Percentiles rank a stretch among this genome's conserved stretches.
These are phyloP conservation scores for Voacanga thouarsii DNA, from an alignment of 257 asterid species.

Conservation along the genomic window DNA sequence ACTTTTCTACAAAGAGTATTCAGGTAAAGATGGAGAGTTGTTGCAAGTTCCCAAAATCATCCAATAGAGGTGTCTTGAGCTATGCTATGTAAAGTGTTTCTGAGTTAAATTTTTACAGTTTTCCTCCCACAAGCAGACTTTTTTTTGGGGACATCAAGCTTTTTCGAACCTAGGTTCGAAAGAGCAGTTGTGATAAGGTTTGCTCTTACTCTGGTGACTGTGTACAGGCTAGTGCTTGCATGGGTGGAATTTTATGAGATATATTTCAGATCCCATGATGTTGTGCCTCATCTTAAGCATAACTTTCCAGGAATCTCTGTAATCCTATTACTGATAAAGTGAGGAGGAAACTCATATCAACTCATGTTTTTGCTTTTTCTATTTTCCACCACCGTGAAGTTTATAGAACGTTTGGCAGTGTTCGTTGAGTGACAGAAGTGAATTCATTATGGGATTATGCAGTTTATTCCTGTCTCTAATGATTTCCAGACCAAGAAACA, in stretches of 20 bases:
- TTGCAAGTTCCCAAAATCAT: not conserved
- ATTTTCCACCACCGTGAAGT: not conserved
- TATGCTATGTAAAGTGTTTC: not conserved
- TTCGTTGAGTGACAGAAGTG: not conserved
- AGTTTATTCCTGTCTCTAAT: not conserved
- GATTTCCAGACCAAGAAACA: not conserved
- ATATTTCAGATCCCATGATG: not conserved
- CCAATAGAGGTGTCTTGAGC: not conserved
- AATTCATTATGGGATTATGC: not conserved
- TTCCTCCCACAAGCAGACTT: not conserved
- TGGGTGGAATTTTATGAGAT: not conserved
- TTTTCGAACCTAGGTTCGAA: not conserved
- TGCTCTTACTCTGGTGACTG: not conserved
- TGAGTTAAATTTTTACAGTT: not conserved
- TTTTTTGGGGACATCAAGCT: not conserved
- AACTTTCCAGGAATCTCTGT: not conserved
- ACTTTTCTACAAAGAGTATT: not conserved
- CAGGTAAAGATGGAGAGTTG: not conserved
- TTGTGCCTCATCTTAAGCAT: not conserved
- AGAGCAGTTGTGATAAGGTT: not conserved
- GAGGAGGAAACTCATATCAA: not conserved
- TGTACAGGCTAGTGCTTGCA: not conserved
- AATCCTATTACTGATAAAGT: not conserved
- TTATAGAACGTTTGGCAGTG: not conserved
- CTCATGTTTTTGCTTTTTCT: not conserved